Base-by-base conservation (phyloP, 2,329 filamentous ascomycete species). In the Neoarthrinium moseri region DNA sequence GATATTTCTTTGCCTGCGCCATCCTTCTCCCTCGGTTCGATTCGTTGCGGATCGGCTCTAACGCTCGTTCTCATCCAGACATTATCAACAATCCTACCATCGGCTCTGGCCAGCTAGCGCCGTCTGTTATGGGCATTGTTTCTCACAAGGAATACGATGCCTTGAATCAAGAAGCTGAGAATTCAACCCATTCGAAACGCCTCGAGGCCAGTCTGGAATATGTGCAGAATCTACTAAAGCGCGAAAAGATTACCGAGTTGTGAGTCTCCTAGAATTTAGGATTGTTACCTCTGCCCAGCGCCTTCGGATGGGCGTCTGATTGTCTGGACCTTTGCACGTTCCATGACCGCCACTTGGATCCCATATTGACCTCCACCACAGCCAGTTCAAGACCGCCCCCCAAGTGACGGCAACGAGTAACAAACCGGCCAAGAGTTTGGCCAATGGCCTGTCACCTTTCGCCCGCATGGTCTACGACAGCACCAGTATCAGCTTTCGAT, bases 151-250 rank as follows among this genome's bases (percentile, higher is more conserved):
- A 80, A 53, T 75, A 91, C 55, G 81, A 86, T 54, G 78, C 77
- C 36, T 70, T 96, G 38, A 91, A 94, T 60, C 73, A 75, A 52
- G 88, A 92, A 62, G 83, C 85, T 48, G 68, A 73, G 32, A 77
- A 72, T 50, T 69, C 80, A 20, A 71, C 75, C 38, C 75, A 78
- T 23, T 84, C 87, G 17, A 79, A 80, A 60, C 80, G 82, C 52
- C 71, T 91, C 37, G 84, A 88, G 55, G 82, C 85, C 55, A 86
- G 84, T 10, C 74, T 91, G 36, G 78, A 86, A 56, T 84, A 92
- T 62, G 74, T 96, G 23, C 80, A 89, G 47, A 82, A 84, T 51
- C 77, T 95, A 32, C 67, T 96, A 46, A 83, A 84, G 59, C 78
- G 83, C 2, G 79, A 84, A n/a, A 83, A 84, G 50, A 72, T 87